Percentiles rank a stretch among this genome's conserved stretches.
These are phyloP conservation scores for Haplographium delicatum DNA, from an alignment of 495 filamentous ascomycete species.

Conservation along the genomic window DNA sequence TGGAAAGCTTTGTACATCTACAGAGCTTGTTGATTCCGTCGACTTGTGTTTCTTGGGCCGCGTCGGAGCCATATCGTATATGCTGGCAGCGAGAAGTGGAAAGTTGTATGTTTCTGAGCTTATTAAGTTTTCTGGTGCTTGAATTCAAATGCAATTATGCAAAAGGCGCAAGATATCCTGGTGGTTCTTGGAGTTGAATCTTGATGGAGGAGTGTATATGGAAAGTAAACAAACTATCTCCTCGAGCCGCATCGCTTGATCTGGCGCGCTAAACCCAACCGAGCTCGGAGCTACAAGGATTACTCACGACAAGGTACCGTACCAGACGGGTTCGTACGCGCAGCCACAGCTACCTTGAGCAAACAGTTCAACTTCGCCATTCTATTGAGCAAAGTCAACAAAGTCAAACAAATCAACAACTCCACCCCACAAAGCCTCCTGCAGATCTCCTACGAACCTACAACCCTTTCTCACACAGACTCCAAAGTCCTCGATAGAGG, in stretches of 20 bases:
- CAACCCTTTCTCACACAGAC: neutral
- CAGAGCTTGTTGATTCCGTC: conserved; percentile 33
- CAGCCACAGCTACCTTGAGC: conserved; percentile 22
- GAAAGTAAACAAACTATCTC: conserved; percentile 23
- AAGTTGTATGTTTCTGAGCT: neutral
- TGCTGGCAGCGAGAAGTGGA: no score
- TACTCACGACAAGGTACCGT: conserved; percentile 8
- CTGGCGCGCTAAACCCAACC: conserved; percentile 10
- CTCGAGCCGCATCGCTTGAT: conserved; percentile 15
- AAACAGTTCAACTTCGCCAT: conserved; percentile 4
- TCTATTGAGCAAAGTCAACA: no score
- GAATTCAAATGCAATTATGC: neutral
- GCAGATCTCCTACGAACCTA: neutral
- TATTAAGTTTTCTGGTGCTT: neutral
- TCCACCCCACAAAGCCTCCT: neutral
- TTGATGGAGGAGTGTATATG: neutral
- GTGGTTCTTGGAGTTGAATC: neutral
- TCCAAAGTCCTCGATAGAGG: conserved; percentile 17
- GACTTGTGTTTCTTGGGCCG: conserved; percentile 47
- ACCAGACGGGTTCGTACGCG: no score
- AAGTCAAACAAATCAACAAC: no score
- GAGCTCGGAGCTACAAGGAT: conserved; percentile 20
- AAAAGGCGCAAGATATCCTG: neutral
- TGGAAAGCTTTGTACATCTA: conserved; percentile 28
- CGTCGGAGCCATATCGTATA: conserved; percentile 27